Conservation (phyloP, 305 asterid species). For the Fraxinus baroniana region DNA sequence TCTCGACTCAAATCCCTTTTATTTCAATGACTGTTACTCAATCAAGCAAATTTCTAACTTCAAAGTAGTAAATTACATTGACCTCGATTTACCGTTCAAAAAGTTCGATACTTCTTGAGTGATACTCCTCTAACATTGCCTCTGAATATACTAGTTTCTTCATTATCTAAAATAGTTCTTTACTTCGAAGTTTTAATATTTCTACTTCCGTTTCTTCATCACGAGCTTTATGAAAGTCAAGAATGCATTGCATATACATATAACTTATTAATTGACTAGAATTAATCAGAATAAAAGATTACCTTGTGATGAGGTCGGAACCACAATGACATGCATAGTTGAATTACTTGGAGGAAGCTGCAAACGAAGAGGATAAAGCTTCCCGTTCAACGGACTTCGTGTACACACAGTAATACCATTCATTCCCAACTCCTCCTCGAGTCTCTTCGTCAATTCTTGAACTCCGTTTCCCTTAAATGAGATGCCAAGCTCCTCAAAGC, state of each 20-base stretch:
- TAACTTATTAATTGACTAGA: background rate
- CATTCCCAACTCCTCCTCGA: slow-evolving; percentile 63
- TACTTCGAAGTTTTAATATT: background rate
- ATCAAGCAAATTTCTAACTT: background rate
- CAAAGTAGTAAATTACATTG: background rate
- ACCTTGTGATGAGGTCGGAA: slow-evolving; percentile 66
- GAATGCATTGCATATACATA: background rate
- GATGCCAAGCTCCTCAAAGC: slow-evolving; percentile 55
- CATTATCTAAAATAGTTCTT: background rate
- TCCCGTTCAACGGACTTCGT: slow-evolving; percentile 69
- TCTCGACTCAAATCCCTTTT: background rate
- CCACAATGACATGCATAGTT: slow-evolving; percentile 64
- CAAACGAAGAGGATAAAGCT: slow-evolving; percentile 21
- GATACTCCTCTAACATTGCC: background rate
- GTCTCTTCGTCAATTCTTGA: slow-evolving; percentile 52
- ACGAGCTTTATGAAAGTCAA: background rate
- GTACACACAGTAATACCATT: slow-evolving; percentile 60
- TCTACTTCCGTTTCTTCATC: background rate
- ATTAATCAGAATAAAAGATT: slow-evolving; percentile 11
- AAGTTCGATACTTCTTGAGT: background rate
- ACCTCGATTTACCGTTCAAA: background rate
- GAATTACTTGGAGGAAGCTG: slow-evolving; percentile 90
- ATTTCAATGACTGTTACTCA: background rate
- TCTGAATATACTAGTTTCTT: background rate
- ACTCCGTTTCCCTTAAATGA: slow-evolving; percentile 70